These are phyloP conservation scores for Stagonosporopsis chrysanthemi DNA, from an alignment of 2,329 filamentous ascomycete genomes.

Conservation along the genomic window DNA sequence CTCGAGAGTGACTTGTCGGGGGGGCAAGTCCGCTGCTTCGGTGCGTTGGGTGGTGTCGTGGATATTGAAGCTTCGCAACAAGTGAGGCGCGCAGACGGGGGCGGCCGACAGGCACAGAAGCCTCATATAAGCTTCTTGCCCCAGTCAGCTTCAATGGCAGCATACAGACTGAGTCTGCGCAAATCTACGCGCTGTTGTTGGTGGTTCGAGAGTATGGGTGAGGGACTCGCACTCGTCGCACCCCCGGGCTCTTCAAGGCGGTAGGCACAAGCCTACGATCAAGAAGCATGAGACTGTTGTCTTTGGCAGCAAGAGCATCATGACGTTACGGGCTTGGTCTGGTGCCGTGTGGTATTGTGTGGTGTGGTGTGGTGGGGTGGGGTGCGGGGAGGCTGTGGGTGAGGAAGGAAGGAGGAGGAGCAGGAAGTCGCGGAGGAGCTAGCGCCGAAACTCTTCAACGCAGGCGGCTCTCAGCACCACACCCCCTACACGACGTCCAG, in stretches of 20 bases:
- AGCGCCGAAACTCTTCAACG: constrained; percentile 8
- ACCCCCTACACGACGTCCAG: background rate
- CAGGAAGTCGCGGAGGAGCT: constrained; percentile 7
- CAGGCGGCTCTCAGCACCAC: background rate
- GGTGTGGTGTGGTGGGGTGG: background rate
- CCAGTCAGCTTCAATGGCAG: background rate
- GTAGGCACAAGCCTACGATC: background rate
- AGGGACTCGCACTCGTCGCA: background rate
- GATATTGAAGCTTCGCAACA: background rate
- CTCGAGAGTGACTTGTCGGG: background rate
- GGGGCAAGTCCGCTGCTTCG: background rate
- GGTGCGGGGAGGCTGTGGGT: background rate
- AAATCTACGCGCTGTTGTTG: background rate
- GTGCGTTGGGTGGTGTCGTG: background rate
- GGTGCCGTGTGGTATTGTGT: no score
- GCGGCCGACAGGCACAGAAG: background rate
- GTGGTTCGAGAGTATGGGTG: background rate
- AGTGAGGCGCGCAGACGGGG: background rate
- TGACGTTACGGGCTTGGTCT: background rate
- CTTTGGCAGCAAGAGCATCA: background rate
- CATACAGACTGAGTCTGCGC: background rate
- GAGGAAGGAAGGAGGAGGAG: background rate
- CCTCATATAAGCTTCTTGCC: background rate
- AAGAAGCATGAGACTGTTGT: background rate
- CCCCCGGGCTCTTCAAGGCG: background rate